A percentile compares a stretch with the other conserved stretches of the same genome.
Conservation (phyloP, 1,139 yeast genomes). For the Waltiozyma sp. region DNA sequence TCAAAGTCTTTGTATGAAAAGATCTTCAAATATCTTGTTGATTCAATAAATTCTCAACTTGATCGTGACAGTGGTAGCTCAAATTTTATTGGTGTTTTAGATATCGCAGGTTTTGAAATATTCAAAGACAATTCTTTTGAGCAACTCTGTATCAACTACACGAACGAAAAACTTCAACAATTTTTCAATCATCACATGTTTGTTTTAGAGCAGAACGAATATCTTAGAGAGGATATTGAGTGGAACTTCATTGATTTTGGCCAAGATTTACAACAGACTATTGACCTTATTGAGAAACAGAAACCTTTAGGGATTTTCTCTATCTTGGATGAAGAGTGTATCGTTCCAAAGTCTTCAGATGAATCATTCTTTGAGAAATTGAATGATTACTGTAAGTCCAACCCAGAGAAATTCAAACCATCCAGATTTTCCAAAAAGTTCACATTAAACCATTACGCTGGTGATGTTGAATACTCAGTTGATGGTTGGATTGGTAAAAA, state of each 20-base stretch:
- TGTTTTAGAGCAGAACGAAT: constrained; percentile 93
- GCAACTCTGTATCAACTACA: constrained; percentile 91
- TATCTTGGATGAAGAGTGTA: constrained; percentile 87
- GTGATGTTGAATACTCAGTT: constrained; percentile 83
- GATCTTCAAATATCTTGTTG: constrained; percentile 68
- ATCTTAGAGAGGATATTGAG: constrained; percentile 81
- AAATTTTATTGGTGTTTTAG: constrained; percentile 84
- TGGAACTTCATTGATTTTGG: constrained; percentile 98
- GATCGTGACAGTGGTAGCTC: constrained; percentile 30
- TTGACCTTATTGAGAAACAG: constrained; percentile 73
- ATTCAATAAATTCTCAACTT: constrained; percentile 63
- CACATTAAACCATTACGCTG: constrained; percentile 86
- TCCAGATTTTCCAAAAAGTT: constrained; percentile 65
- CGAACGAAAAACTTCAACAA: constrained; percentile 93
- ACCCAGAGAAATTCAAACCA: constrained; percentile 50
- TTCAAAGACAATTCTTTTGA: constrained; percentile 88
- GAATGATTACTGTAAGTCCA: constrained; percentile 31
- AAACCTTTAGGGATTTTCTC: constrained; percentile 83
- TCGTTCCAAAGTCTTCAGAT: constrained; percentile 86
- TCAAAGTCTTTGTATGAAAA: constrained; percentile 83
- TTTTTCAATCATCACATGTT: constrained; percentile 97
- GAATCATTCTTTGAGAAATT: constrained; percentile 74
- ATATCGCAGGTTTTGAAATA: constrained; percentile 96
- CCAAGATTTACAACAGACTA: constrained; percentile 90
- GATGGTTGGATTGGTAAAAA: constrained; percentile 94